Base-by-base conservation (phyloP, 352 stramenopile species). In the Phytophthora sansomeana region DNA sequence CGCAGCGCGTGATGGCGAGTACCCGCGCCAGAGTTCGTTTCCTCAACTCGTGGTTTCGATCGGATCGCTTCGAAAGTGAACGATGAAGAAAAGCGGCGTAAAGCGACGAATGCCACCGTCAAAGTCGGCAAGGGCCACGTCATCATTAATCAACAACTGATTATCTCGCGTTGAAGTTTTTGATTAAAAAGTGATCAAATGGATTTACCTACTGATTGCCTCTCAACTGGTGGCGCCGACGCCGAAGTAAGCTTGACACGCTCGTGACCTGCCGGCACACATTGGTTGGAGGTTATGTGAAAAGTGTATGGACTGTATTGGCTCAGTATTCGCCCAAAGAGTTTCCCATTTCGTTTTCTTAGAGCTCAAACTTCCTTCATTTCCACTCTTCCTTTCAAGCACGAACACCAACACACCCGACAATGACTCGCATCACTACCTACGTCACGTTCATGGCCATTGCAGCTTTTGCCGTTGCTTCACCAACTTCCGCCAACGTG, bases 201-300 rank as follows among this genome's bases (percentile, higher is more conserved):
- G 36, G 52, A 69, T 63, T 63, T 68, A 21, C 33, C 14, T 39
- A 16, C 8, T 58, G 44, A 64, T 69, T 70, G 56, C 39, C 28
- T 56, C 32, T 17, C 6, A 28, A 32, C 48, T 35, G 9, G 28
- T 42, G 24, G 17, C 35, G 21, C 5, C 16, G 36, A 29, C 3
- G 58, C 10, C 47, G 21, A 33, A 44, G 58, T 63, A 67, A 67
- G 41, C 48, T 19, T 53, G 28, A n/a, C 21, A 11, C 50, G 6
- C 9, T 54, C 28, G 7, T 52, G 21, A 19, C 30, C n/a, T 54
- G 17, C 11, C 42, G n/a, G 8, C 35, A 36, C n/a, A 13, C 35
- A 51, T 50, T 58, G 46, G n/a, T n/a, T n/a, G n/a, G n/a, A n/a
- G n/a, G n/a, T n/a, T n/a, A n/a, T n/a, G n/a, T n/a, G n/a, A n/a